phyloP scores from a whole-genome alignment of 1,139 yeast species.

The Yamadazyma songkhlaensis region DNA sequence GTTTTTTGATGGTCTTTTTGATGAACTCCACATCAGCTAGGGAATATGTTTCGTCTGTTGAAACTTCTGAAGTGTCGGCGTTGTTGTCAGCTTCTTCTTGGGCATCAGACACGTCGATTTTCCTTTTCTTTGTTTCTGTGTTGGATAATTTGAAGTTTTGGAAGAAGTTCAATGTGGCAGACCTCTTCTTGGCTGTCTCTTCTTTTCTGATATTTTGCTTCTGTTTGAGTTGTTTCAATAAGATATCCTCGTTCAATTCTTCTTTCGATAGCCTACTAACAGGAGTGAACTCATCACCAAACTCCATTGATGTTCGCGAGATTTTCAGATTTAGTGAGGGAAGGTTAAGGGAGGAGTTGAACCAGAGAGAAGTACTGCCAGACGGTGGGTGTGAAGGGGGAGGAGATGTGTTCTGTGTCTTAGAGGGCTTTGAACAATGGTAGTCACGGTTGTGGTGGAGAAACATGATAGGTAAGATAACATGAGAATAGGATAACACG shows the following conservation, averaged over 20 bases:
- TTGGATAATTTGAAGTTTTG: conserved; percentile 8
- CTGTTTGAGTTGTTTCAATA: conserved; percentile 6
- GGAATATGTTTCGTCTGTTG: background rate
- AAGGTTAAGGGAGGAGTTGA: background rate
- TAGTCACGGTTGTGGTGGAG: too few relatives aligned
- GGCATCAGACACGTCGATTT: background rate
- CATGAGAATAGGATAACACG: too few relatives aligned
- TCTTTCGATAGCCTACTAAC: conserved; percentile 7
- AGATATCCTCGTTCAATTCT: conserved; percentile 7
- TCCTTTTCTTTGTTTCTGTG: conserved; percentile 1
- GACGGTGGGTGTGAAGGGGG: too few relatives aligned
- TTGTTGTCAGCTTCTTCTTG: conserved; percentile 3
- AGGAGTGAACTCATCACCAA: conserved; percentile 9
- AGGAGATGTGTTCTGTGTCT: too few relatives aligned
- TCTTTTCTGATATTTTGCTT: conserved; percentile 1
- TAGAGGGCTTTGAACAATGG: too few relatives aligned
- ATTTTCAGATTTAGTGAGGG: background rate
- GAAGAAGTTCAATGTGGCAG: conserved; percentile 6
- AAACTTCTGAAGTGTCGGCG: background rate
- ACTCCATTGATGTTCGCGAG: conserved; percentile 2
- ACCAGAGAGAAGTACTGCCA: background rate
- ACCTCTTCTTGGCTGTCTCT: conserved; percentile 3
- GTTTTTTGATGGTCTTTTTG: conserved; percentile 2
- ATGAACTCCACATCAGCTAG: conserved; percentile 3
- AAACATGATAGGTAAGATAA: too few relatives aligned